Percentiles rank a stretch among this genome's conserved stretches.
phyloP scores from a whole-genome alignment of 2,329 filamentous ascomycete genomes.

The Scytalidium sp. region DNA sequence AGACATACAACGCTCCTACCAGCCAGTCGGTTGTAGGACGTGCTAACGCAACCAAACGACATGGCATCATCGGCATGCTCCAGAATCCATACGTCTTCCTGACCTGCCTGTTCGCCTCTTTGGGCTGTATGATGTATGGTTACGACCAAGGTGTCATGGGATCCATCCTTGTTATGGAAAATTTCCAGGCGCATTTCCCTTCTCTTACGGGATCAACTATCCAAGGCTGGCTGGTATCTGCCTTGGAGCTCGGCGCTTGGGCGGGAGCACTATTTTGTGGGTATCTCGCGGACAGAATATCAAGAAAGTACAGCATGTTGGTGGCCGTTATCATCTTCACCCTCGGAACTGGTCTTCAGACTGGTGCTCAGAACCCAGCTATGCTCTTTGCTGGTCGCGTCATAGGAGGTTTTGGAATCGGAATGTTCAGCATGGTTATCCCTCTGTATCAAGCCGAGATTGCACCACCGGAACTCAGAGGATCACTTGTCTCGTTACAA shows the following conservation, averaged over 20 bases:
- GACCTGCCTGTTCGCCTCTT: slow-evolving; percentile 30
- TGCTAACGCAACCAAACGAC: slow-evolving; percentile 32
- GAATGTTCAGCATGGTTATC: slow-evolving; percentile 42
- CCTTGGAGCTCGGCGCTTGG: slow-evolving; percentile 33
- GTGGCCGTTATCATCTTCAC: slow-evolving; percentile 49
- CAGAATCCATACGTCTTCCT: slow-evolving; percentile 38
- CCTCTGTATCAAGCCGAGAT: slow-evolving; percentile 32
- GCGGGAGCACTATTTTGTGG: slow-evolving; percentile 17
- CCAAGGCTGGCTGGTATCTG: slow-evolving; percentile 31
- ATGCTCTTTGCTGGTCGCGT: slow-evolving; percentile 48
- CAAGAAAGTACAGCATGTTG: slow-evolving; percentile 48
- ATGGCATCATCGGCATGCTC: slow-evolving; percentile 35
- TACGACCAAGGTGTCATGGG: slow-evolving; percentile 34
- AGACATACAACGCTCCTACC: slow-evolving; percentile 16
- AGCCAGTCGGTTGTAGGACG: slow-evolving; percentile 37
- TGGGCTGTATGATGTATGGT: slow-evolving; percentile 27
- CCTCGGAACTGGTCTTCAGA: slow-evolving; percentile 48
- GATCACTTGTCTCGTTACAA: slow-evolving; percentile 59
- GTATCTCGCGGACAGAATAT: slow-evolving; percentile 50
- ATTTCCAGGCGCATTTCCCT: slow-evolving; percentile 33
- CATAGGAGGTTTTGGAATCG: slow-evolving; percentile 44
- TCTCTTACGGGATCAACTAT: slow-evolving; percentile 26
- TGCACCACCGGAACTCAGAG: slow-evolving; percentile 58
- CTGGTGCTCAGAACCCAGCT: slow-evolving; percentile 43
- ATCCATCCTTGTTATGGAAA: slow-evolving; percentile 33